phyloP scores from a whole-genome alignment of 2,329 filamentous ascomycete genomes.

The Cercospora janseana region DNA sequence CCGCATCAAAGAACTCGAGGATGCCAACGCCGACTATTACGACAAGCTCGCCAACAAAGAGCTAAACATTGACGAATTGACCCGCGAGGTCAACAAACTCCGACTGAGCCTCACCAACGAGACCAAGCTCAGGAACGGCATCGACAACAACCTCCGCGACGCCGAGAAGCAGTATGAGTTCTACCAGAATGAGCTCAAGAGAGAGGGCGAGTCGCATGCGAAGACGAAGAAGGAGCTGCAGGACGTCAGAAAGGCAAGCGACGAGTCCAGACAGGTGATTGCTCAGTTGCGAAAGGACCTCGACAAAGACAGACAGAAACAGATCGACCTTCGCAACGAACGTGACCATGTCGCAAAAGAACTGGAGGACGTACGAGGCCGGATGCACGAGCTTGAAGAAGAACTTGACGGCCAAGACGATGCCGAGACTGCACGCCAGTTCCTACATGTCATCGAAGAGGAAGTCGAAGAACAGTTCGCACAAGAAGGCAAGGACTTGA shows the following conservation, averaged over 20 bases:
- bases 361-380: neutral
- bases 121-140: neutral
- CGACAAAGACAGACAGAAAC: neutral
- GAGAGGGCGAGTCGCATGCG: neutral
- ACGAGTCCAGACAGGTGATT: neutral
- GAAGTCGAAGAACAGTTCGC: slow-evolving; percentile 10
- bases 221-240: slow-evolving; percentile 3
- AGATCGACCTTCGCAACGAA: neutral
- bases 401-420: neutral
- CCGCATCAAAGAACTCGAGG: neutral
- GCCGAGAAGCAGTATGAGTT: neutral
- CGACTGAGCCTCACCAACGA: neutral
- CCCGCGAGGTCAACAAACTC: neutral
- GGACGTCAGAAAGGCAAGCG: neutral
- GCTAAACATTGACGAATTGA: neutral
- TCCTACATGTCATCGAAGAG: slow-evolving; percentile 10
- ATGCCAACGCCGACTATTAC: slow-evolving; percentile 10
- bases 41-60: slow-evolving; percentile 10
- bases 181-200: neutral
- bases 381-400: neutral
- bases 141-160: neutral
- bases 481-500: slow-evolving; percentile 14
- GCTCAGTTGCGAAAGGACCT: neutral
- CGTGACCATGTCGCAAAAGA: slow-evolving; percentile 6
- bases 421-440: slow-evolving; percentile 2